Base-by-base conservation (phyloP, 2,329 filamentous ascomycete species). In the Cercospora sp. region DNA sequence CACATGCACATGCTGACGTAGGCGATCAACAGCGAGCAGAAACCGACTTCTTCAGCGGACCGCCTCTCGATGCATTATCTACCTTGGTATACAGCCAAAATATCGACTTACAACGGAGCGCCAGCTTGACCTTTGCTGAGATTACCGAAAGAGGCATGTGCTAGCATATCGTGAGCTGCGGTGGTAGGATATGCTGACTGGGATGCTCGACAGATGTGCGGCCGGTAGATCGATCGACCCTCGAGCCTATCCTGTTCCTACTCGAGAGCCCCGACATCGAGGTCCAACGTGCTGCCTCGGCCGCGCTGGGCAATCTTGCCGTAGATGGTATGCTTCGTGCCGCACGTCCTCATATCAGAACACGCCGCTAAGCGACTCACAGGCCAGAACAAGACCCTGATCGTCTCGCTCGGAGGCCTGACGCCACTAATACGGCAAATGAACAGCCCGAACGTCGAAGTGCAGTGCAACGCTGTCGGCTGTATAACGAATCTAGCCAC, bases 401-500 rank as follows among this genome's bases (percentile, higher is more conserved):
- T 99, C 76, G 95, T 99, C 69, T 88, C 93, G 72, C 88, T 99
- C 16, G 94, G 94, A 67, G 95, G 95, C 28, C 87, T 99, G 69
- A 89, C 89, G 63, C 94, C 95, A 63, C 86, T 99, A 68, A 99
- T 98, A 81, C 91, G 92, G 73, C 95, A 99, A 82, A 99, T 99
- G 95, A 93, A 96, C 82, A 98, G 94, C 66, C 88, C 91, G 58
- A 99, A 99, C 76, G 95, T 99, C 74, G 95, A 99, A 80, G 95
- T 99, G 28, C 95, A 99, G 82, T 99, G 95, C 85, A 99, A 99
- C 80, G 95, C 95, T 53, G 95, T 99, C 69, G 95, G 95, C 62
- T 99, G 95, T 83, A 99, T 99, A 80, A 99, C 95, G 57, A 99
- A 99, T 78, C 83, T 99, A 66, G 95, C 95, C 64, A 99, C 95